Percentiles rank a stretch among this genome's conserved stretches.
Evolutionary conservation across 768 basidiomycete genomes (phyloP).

Genomic region (Lentinula raphanica): DNA sequence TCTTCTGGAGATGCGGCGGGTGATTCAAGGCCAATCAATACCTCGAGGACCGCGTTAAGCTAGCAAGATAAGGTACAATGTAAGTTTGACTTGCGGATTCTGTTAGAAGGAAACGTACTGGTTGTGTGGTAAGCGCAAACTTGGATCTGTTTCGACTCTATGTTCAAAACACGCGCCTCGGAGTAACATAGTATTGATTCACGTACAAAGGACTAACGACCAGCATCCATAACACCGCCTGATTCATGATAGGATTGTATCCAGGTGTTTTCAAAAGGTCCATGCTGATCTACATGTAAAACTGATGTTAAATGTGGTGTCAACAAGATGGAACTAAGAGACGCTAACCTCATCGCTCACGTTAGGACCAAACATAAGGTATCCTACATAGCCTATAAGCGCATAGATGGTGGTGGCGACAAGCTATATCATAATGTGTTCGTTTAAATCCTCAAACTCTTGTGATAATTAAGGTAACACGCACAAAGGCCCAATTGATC

Average conservation of each 20-base stretch:
- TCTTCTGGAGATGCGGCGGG: constrained; percentile 33
- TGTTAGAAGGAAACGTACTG: constrained; percentile 39
- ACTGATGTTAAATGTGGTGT: neutral
- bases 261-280: constrained; percentile 71
- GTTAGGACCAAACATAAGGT: constrained; percentile 81
- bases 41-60: constrained; percentile 81
- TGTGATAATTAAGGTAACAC: constrained; percentile 24
- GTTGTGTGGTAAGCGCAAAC: constrained; percentile 79
- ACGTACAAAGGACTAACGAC: constrained; percentile 71
- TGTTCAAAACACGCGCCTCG: constrained; percentile 3
- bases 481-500: constrained; percentile 83
- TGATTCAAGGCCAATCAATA: constrained; percentile 62
- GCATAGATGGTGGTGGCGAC: constrained; percentile 59
- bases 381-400: constrained; percentile 77
- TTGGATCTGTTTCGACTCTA: constrained; percentile 62
- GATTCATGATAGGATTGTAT: constrained; percentile 68
- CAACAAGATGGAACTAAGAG: neutral
- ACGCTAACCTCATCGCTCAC: constrained; percentile 74
- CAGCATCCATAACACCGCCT: constrained; percentile 78
- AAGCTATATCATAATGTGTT: constrained; percentile 31
- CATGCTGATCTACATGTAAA: constrained; percentile 62
- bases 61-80: constrained; percentile 21
- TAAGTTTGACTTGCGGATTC: neutral
- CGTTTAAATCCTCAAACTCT: too few relatives aligned
- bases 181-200: neutral